Percentiles rank a stretch among this genome's conserved stretches.
Evolutionary conservation across 192 early-diverging fungal species (phyloP).

Genomic region (Backusella tuberculispora): DNA sequence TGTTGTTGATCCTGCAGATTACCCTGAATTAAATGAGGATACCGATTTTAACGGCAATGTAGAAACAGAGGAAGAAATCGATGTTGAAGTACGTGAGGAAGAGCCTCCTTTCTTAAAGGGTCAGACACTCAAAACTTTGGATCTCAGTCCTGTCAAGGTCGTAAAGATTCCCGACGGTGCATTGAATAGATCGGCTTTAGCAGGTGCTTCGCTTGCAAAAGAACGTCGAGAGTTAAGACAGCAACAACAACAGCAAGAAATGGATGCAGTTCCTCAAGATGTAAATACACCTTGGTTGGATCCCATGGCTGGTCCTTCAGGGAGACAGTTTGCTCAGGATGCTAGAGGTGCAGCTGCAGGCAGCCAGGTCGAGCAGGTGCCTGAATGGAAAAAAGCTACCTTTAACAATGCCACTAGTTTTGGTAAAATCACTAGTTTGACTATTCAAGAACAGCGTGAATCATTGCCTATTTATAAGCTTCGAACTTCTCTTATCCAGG

Average conservation of each 20-base stretch:
- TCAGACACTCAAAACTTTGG: constrained; percentile 81
- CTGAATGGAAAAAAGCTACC: constrained; percentile 91
- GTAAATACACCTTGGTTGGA: constrained; percentile 91
- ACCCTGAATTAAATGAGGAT: constrained; percentile 90
- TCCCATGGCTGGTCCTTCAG: constrained; percentile 89
- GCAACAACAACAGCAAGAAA: constrained; percentile 77
- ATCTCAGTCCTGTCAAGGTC: constrained; percentile 95
- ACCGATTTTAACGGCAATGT: constrained; percentile 77
- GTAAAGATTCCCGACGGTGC: constrained; percentile 98
- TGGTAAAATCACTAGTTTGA: constrained; percentile 85
- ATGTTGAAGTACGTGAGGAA: constrained; percentile 95
- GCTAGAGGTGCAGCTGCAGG: constrained; percentile 73
- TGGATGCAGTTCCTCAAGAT: constrained; percentile 84
- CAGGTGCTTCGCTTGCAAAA: constrained; percentile 90
- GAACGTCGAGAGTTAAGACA: constrained; percentile 89
- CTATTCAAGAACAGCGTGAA: constrained; percentile 82
- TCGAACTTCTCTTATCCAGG: constrained; percentile 76
- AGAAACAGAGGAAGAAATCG: constrained; percentile 93
- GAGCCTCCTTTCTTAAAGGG: constrained; percentile 95
- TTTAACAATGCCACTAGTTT: constrained; percentile 88
- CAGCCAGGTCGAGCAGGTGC: constrained; percentile 66
- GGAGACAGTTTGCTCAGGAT: constrained; percentile 93
- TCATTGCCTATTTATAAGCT: constrained; percentile 89
- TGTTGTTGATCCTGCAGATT: constrained; percentile 81
- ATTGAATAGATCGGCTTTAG: constrained; percentile 92